Evolutionary conservation across 768 basidiomycete species (phyloP).

Genomic region (Tricholoma hemisulphureum): DNA sequence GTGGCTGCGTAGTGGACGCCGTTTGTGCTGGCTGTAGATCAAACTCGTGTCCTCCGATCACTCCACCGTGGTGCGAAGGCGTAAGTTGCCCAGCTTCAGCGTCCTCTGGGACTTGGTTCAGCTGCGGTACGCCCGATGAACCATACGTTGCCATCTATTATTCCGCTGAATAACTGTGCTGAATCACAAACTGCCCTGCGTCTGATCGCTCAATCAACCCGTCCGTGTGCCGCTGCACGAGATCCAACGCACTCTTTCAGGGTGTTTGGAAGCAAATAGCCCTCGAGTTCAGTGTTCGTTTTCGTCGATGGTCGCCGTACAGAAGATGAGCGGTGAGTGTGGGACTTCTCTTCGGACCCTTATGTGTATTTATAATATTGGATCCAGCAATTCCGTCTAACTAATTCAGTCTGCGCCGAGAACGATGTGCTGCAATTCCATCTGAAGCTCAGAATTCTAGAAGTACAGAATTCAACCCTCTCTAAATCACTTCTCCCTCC

Average conservation of each 20-base stretch:
- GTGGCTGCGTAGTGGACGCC: conserved; percentile 19
- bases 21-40: conserved; percentile 53
- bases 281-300: neutral
- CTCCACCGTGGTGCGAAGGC: conserved; percentile 55
- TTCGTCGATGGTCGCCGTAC: neutral
- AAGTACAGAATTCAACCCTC: neutral
- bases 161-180: neutral
- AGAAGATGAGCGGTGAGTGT: conserved; percentile 6
- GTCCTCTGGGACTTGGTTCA: conserved; percentile 54
- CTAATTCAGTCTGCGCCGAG: neutral
- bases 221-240: neutral
- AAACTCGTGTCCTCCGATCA: conserved; percentile 61
- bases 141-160: conserved; percentile 45
- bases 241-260: neutral
- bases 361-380: neutral
- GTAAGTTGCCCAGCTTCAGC: conserved; percentile 37
- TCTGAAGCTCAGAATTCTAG: neutral
- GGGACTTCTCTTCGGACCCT: conserved; percentile 3
- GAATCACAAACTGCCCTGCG: neutral
- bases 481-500: neutral
- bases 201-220: conserved; percentile 1
- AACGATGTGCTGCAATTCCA: neutral
- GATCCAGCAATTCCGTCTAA: neutral
- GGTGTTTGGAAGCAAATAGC: neutral
- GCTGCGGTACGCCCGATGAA: conserved; percentile 44